Evolutionary conservation across 495 filamentous ascomycete species (phyloP).

Genomic region (Bacidia rubella): DNA sequence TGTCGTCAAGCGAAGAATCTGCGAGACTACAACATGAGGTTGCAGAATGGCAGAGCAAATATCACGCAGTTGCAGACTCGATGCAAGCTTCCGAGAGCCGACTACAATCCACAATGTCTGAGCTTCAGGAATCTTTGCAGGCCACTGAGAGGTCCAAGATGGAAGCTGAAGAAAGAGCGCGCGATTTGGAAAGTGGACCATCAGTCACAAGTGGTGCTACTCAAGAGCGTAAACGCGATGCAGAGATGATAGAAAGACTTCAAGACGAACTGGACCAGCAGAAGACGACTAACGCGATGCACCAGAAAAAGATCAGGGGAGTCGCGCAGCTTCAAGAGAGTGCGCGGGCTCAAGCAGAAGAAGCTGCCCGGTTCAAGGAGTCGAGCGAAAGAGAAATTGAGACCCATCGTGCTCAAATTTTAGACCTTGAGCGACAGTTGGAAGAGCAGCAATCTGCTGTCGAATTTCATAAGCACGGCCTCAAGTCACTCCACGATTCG

Average conservation of each 20-base stretch:
- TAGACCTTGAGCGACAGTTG: constrained; percentile 30
- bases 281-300: constrained; percentile 51
- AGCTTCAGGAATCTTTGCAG: constrained; percentile 47
- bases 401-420: constrained; percentile 28
- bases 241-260: constrained; percentile 44
- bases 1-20: constrained; percentile 49
- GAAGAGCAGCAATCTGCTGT: constrained; percentile 41
- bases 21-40: constrained; percentile 63
- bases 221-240: constrained; percentile 45
- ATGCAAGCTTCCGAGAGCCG: constrained; percentile 62
- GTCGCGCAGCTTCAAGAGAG: constrained; percentile 51
- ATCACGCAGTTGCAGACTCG: constrained; percentile 53
- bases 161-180: constrained; percentile 25
- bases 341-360: constrained; percentile 43
- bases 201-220: constrained; percentile 32
- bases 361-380: constrained; percentile 16
- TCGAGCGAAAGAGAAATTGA: constrained; percentile 28
- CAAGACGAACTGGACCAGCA: constrained; percentile 68
- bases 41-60: constrained; percentile 57
- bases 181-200: constrained; percentile 27
- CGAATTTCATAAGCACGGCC: constrained; percentile 37
- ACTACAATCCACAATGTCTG: constrained; percentile 54
- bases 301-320: constrained; percentile 47
- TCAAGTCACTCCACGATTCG: constrained; percentile 39
- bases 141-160: constrained; percentile 35